Evolutionary conservation across 805 yeast species (phyloP).

Genomic region (Citeromyces nyonsensis): DNA sequence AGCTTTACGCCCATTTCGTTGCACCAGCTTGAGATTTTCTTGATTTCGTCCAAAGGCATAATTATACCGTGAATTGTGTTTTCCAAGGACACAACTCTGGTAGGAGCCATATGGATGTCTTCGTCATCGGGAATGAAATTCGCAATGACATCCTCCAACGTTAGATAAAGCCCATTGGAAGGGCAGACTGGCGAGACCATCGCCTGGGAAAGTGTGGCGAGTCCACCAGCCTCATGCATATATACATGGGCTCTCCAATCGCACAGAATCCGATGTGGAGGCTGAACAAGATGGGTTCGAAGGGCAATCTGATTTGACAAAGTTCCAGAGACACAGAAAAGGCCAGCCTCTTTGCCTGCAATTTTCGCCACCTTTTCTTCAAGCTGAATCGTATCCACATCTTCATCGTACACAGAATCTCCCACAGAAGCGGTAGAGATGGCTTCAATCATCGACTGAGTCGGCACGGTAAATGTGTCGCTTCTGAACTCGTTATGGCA

Average conservation of each 20-base stretch:
- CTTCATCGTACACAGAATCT: constrained; percentile 85
- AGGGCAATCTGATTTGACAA: constrained; percentile 79
- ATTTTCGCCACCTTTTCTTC: constrained; percentile 50
- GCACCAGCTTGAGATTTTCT: constrained; percentile 58
- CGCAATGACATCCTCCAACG: constrained; percentile 64
- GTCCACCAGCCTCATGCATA: constrained; percentile 80
- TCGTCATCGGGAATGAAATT: constrained; percentile 56
- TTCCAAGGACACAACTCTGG: constrained; percentile 70
- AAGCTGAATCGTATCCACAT: constrained; percentile 46
- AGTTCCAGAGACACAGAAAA: constrained; percentile 83
- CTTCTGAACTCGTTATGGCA: constrained; percentile 40
- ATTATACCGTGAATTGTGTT: constrained; percentile 79
- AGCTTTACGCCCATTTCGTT: constrained; percentile 37
- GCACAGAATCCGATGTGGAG: constrained; percentile 77
- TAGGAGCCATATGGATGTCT: constrained; percentile 82
- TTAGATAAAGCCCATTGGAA: constrained; percentile 56
- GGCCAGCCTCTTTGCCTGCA: constrained; percentile 69
- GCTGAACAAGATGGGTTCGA: constrained; percentile 61
- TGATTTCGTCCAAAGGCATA: constrained; percentile 66
- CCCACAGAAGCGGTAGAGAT: constrained; percentile 48
- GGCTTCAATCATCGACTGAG: constrained; percentile 54
- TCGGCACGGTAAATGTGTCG: constrained; percentile 88
- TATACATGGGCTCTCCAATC: constrained; percentile 79
- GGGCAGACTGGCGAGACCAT: constrained; percentile 82
- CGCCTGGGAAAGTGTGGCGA: constrained; percentile 81